Conservation (phyloP, 768 basidiomycete genomes). For the Podaxis rugospora region DNA sequence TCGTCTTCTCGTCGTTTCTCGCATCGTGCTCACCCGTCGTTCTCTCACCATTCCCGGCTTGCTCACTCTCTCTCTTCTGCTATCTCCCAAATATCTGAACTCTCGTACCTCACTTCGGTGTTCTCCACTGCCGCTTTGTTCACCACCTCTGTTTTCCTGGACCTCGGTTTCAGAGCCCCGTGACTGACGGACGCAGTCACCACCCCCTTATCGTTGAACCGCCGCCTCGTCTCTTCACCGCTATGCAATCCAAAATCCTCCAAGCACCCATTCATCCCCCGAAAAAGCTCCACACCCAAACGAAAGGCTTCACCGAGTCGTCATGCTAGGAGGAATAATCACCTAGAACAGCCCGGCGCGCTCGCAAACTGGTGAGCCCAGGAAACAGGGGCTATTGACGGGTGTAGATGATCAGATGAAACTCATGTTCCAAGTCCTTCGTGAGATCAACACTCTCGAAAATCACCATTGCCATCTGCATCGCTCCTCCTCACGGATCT, state of each 20-base stretch:
- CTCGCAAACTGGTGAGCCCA: neutral
- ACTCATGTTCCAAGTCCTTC: slow-evolving; percentile 24
- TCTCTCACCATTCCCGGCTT: no score
- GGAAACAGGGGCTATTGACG: neutral
- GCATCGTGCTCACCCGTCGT: no score
- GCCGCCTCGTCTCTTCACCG: neutral
- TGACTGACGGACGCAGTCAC: no score
- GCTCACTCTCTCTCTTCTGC: no score
- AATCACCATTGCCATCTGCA: slow-evolving; percentile 24
- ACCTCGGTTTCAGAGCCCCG: no score
- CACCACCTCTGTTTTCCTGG: no score
- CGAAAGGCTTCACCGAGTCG: neutral
- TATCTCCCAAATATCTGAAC: no score
- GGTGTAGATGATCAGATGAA: slow-evolving; percentile 14
- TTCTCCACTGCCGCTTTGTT: no score
- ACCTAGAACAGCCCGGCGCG: neutral
- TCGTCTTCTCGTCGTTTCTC: no score
- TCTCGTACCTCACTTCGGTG: no score
- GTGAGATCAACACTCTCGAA: slow-evolving; percentile 31
- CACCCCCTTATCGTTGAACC: no score
- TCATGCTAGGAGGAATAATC: neutral
- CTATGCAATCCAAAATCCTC: neutral
- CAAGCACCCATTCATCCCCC: neutral
- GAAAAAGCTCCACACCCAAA: neutral
- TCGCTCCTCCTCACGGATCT: slow-evolving; percentile 32